Conservation (phyloP, 163 green algal genomes). For the Scenedesmus sp. region DNA sequence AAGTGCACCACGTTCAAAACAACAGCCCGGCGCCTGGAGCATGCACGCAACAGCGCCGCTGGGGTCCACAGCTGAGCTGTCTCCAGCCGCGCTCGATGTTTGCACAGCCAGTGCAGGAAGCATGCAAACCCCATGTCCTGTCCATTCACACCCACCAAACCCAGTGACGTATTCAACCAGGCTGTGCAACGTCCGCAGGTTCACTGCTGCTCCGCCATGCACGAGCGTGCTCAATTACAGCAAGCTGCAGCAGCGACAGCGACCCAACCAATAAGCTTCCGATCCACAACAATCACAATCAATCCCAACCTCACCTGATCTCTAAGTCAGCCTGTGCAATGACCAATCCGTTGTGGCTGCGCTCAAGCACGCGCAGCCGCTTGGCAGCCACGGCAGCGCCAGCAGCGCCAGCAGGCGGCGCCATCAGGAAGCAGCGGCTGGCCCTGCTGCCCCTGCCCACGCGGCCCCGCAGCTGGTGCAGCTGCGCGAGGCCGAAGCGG, state of each 20-base stretch:
- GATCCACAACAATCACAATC: neutral
- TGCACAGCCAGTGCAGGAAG: no score
- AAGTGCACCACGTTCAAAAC: neutral
- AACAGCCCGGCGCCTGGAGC: no score
- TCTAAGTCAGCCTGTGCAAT: conserved; percentile 85
- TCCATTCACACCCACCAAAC: no score
- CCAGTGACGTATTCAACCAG: no score
- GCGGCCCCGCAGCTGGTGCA: conserved; percentile 95
- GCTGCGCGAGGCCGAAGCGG: conserved; percentile 91
- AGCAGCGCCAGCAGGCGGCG: neutral
- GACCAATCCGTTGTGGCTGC: conserved; percentile 73
- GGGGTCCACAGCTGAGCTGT: no score
- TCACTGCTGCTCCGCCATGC: no score
- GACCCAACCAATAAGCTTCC: neutral
- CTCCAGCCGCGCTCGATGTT: no score
- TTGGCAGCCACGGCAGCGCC: conserved; percentile 5
- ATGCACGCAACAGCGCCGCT: no score
- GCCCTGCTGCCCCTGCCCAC: conserved; percentile 83
- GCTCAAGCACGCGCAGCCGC: conserved; percentile 71
- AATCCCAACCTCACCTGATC: conserved; percentile 18
- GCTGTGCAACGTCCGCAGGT: no score
- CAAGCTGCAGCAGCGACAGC: neutral
- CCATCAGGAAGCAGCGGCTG: conserved; percentile 73
- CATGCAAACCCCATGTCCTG: no score
- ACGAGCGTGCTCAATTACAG: no score